Evolutionary conservation across 192 early-diverging fungal species (phyloP), one percentile per base, ranked within the genome.

Genomic region (Rhizoclosmatium globosum): DNA sequence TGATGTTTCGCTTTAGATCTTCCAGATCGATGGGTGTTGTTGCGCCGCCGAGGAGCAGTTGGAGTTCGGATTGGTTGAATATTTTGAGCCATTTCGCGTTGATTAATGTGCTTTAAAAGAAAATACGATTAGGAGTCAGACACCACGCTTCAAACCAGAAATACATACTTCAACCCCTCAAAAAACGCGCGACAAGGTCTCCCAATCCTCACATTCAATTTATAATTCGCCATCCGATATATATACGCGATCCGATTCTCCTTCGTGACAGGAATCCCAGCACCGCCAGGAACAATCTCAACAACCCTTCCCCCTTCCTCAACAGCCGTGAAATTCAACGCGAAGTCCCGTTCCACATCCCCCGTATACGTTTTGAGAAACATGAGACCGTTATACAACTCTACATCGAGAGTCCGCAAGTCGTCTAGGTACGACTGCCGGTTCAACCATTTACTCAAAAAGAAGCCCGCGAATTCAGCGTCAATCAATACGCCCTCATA

Each of bases 41-140:
- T 59, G 92, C 87, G 38, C 98, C 98, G 11, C 93, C 94, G 62
- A 99, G 71, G 21, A 99, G 89, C 17, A 94, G 89, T 68, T 96
- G 96, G n/a, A 98, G 85, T 83, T 99, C 97, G 77, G 92, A 88
- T 83, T 94, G 91, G 69, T 95, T 97, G 85, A 99, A 99, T 90
- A 99, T 93, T 47, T 88, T 85, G 45, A 99, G 79, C 97, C 96
- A 98, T 74, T 89, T 87, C 2, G 92, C 88, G n/a, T 94, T 89
- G 43, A 99, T 91, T 58, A 99, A 83, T n/a, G 93, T 87, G 4
- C 88, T 77, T 6, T 7, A 43, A 45, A 15, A 58, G 71, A 41
- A 2, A 4, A n/a, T 73, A 0, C 0, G 69, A 15, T 21, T 77
- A 56, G 19, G 47, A 77, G 6, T 15, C 17, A 17, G 13, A 48